Base-by-base conservation (phyloP, 169 alveolate species). In the Plasmodium inui region DNA sequence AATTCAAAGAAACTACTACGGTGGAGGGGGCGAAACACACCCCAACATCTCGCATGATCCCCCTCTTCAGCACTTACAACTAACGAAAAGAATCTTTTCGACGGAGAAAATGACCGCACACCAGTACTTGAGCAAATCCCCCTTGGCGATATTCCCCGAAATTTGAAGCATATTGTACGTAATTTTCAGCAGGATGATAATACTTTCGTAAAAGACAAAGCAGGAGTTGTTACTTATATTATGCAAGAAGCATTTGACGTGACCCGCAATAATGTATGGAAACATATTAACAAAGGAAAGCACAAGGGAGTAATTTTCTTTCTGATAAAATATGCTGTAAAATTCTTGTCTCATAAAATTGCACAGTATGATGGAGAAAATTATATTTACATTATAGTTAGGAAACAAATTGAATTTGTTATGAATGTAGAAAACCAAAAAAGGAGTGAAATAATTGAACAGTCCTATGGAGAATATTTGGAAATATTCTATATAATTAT, bases 241-340 rank as follows among this genome's bases (percentile, higher is more conserved):
- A 79, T 89, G 50, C 28, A 89, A 55, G 82, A 89, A 89, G 76
- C 94, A 89, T 89, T 89, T 89, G 8, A 89, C 46, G 50, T 89
- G 94, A 19, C 53, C 46, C 71, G 94, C 94, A 61, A 89, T 57
- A 37, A 89, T 89, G 72, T 89, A 89, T 2, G 94, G 94, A 46
- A 89, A 89, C 94, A 79, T 89, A 89, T 89, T 89, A 78, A 89
- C 22, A 57, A 89, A 89, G n/a, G 94, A 89, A 28, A 89, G 37
- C 2, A 86, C 39, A 39, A 79, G 82, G 9, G 50, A 46, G 17
- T 32, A 26, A 57, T 78, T 67, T 89, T 89, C 83, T n/a, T 89
- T 70, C 71, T 44, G 70, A 89, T 71, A 89, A 32, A 55, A 53
- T 89, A 89, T 14, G 50, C 74, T 89, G 30, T 72, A 85, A 89